Conservation (phyloP, 441 rosid species). For the Rhodomyrtus psidioides region DNA sequence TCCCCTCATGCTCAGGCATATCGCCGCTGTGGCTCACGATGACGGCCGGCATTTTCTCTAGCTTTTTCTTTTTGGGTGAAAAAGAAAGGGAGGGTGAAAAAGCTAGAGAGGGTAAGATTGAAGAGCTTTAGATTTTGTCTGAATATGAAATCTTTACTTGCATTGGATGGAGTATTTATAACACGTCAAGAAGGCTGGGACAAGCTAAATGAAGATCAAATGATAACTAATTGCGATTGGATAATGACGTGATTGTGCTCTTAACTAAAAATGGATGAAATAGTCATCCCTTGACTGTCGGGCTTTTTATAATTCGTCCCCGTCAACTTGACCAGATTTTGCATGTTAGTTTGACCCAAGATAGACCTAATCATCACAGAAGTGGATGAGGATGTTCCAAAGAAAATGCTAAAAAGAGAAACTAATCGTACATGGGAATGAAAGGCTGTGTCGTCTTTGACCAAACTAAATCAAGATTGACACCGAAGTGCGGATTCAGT, state of each 20-base stretch:
- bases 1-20: constrained; percentile 41
- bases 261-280: not conserved
- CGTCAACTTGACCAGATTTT: not conserved
- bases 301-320: not conserved
- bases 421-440: not conserved
- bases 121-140: not conserved
- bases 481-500: not conserved
- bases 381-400: not conserved
- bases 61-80: not conserved
- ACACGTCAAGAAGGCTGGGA: not conserved
- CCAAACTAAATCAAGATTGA: not conserved
- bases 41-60: constrained; percentile 29
- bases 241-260: not conserved
- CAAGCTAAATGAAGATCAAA: not conserved
- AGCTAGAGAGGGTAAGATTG: not conserved
- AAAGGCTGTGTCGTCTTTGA: not conserved
- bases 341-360: not conserved
- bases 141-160: not conserved
- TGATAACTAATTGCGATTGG: not conserved
- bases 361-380: not conserved
- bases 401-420: not conserved
- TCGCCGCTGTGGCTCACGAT: constrained; percentile 4
- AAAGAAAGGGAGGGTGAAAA: not conserved
- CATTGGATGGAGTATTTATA: not conserved
- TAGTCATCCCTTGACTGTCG: not conserved